Evolutionary conservation across 176 grass and related monocot genomes (phyloP).

Genomic region (Aegilops umbellulata): DNA sequence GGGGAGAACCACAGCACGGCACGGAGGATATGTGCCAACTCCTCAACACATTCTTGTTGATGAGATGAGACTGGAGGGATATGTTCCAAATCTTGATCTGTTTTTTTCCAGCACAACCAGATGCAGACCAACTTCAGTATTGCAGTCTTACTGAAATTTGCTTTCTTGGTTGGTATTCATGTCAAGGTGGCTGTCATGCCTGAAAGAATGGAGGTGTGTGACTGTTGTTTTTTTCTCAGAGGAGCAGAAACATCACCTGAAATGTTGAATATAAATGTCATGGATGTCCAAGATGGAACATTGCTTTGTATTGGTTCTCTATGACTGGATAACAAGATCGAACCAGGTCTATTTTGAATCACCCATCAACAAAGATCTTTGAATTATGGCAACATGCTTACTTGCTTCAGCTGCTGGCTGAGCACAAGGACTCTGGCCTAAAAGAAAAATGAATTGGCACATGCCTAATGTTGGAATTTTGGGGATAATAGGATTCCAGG

Average conservation of each 20-base stretch:
- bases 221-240: too few species aligned
- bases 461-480: too few species aligned
- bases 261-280: background rate
- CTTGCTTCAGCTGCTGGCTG: background rate
- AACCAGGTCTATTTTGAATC: background rate
- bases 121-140: background rate
- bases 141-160: background rate
- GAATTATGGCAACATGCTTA: background rate
- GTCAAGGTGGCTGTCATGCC: too few species aligned
- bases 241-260: too few species aligned
- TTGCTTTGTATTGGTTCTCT: background rate
- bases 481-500: too few species aligned
- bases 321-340: background rate
- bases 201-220: too few species aligned
- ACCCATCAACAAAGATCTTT: background rate
- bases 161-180: background rate
- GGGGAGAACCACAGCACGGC: too few species aligned
- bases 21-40: too few species aligned
- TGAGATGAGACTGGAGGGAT: too few species aligned
- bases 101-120: slow-evolving; percentile 3
- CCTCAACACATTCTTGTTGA: too few species aligned
- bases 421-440: too few species aligned
- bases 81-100: slow-evolving; percentile 56
- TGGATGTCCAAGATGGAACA: background rate
- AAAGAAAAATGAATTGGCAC: too few species aligned